These are phyloP conservation scores for Grigorovia jiainica DNA, from an alignment of 805 yeast genomes.

Conservation along the genomic window DNA sequence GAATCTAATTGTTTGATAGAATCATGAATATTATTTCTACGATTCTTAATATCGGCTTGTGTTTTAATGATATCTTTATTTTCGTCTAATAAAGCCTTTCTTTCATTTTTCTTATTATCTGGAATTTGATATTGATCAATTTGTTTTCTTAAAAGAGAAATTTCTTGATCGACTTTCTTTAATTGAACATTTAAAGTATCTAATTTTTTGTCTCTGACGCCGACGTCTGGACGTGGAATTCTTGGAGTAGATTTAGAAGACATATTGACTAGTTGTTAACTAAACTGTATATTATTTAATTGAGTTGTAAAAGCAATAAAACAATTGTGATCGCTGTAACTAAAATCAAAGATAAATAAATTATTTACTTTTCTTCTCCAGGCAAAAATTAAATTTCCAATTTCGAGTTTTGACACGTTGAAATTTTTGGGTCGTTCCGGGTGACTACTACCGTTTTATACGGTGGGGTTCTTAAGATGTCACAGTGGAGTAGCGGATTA, in stretches of 20 bases:
- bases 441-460: too few relatives aligned
- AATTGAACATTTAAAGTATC: slow-evolving; percentile 49
- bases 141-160: slow-evolving; percentile 44
- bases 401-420: too few relatives aligned
- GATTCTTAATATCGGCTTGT: slow-evolving; percentile 38
- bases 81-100: slow-evolving; percentile 45
- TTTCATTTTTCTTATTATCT: slow-evolving; percentile 40
- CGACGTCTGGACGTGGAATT: slow-evolving; percentile 67
- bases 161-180: slow-evolving; percentile 48
- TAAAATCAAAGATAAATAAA: too few relatives aligned
- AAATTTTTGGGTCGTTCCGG: too few relatives aligned
- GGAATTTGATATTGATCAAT: slow-evolving; percentile 40
- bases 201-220: slow-evolving; percentile 50
- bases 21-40: slow-evolving; percentile 41
- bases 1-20: slow-evolving; percentile 66
- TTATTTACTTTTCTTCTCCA: too few relatives aligned
- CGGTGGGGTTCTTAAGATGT: too few relatives aligned
- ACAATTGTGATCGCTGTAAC: too few relatives aligned
- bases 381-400: too few relatives aligned
- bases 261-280: not conserved
- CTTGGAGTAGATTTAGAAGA: slow-evolving; percentile 5
- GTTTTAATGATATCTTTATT: slow-evolving; percentile 37
- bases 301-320: too few relatives aligned
- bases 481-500: too few relatives aligned
- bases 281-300: too few relatives aligned